Evolutionary conservation across 1,284 basidiomycete genomes (phyloP), one percentile per base, ranked within the genome.

Genomic region (Ganoderma multipileum): DNA sequence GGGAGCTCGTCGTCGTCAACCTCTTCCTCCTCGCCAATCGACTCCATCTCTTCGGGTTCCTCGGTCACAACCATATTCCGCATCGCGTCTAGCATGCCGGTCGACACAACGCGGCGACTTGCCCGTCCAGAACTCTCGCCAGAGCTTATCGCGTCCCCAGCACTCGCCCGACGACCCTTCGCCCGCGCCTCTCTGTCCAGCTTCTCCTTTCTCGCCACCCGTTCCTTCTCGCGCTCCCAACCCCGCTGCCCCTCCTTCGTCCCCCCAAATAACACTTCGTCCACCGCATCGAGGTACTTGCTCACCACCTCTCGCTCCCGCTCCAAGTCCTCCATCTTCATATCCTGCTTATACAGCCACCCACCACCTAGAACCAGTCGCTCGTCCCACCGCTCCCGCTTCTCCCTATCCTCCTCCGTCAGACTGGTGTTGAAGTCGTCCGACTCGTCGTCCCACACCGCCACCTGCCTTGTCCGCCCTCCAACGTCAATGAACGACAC

Each of bases 321-420:
- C 64, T 60, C 76, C 59, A 95, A 79, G 39, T 89, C 84, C 20
- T 79, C 79, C 20, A 91, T 80, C 44, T 74, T 81, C 62, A 95
- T 75, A 71, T 93, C 90, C 71, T 88, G 87, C 64, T 80, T 84
- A 76, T 96, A 96, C 57, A 95, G 77, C 91, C 92, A 95, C 3
- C 94, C 94, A 23, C 89, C 89, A 30, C 90, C 90, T 6, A 94
- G 81, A 0, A 93, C 89, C 6, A 95, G 84, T 26, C 88, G 83
- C 75, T 94, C 91, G 74, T 95, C 94, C 93, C 93, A 95, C 18
- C 84, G 80, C 70, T 91, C 90, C 55, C 85, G 83, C 77, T 88
- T 88, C 73, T 88, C 84, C 61, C 82, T 82, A 61, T 79, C 80
- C 71, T 86, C 87, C 68, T 86, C 88, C 59, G 64, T 85, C 78